Base-by-base conservation (phyloP, 139 green algal species). In the Pleodorina starrii region DNA sequence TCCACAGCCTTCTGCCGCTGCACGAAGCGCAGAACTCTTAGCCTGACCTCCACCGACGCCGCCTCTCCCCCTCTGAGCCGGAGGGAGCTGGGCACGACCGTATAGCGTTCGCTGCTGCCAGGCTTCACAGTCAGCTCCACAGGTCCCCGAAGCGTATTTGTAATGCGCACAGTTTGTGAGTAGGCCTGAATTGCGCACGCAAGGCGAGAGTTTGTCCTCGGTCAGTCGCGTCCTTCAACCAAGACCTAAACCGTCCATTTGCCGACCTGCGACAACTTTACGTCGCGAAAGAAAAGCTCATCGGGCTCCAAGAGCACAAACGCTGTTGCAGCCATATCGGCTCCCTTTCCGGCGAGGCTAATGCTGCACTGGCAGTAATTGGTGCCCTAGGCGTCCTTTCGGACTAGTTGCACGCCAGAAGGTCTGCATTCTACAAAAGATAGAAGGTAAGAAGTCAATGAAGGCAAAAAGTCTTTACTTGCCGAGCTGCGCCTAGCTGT, bases 61-160 rank as follows among this genome's bases (percentile, higher is more conserved):
- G 66, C 90, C 27, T 96, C 91, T 0, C 79, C 90, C 16, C 89
- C 84, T 40, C 90, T 88, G 19, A 97, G 48, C 10, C 89, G 84
- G 7, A 98, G 40, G 36, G 72, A 88, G 29, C 48, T 75, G 9
- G 96, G 96, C 0, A 63, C 42, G 2, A 97, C 73, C 2, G 84
- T 93, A 46, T 95, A 98, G 5, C 96, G 83, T n/a, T 97, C 96
- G 25, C 63, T 84, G 86, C 92, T 95, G 27, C 96, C 93, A 38
- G 95, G 78, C 29, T 94, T 94, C 7, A 98, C 87, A 19, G 87
- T 92, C 0, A 92, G 90, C 57, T 98, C 96, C 10, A 96, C 86
- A 4, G 90, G 86, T 0, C 90, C 92, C 6, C 87, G 86, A 1
- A 96, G 86, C 12, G 84, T 94, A 83, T 97, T 98, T 32, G 79